phyloP scores from a whole-genome alignment of 345 rosid genomes.

The Physaria fendleri region DNA sequence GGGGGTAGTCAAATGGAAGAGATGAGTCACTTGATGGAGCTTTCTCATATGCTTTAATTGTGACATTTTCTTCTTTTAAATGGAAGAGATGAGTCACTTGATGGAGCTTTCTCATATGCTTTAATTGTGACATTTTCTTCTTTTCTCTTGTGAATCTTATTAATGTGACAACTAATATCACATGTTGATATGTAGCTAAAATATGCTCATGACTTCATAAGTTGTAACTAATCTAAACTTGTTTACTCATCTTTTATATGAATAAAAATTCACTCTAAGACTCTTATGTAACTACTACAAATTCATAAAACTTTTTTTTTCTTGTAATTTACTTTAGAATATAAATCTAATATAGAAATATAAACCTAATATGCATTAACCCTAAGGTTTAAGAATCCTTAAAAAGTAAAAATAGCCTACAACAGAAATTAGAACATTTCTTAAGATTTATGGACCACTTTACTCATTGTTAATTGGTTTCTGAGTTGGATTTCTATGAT shows the following conservation, averaged over 20 bases:
- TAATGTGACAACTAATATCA: conserved; percentile 21
- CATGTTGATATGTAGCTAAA: too few species aligned
- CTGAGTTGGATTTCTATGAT: too few species aligned
- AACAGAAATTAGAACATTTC: too few species aligned
- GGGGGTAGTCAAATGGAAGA: conserved; percentile 49
- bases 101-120: too few species aligned
- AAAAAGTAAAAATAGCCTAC: too few species aligned
- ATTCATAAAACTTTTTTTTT: neutral
- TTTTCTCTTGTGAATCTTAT: conserved; percentile 6
- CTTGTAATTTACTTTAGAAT: neutral
- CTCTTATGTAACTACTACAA: neutral
- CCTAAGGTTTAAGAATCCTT: neutral
- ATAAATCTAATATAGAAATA: neutral
- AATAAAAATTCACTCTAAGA: neutral
- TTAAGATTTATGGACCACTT: too few species aligned
- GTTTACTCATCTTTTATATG: conserved; percentile 5
- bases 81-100: too few species aligned
- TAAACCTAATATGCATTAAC: neutral
- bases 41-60: conserved; percentile 31
- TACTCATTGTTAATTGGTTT: too few species aligned
- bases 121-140: too few species aligned
- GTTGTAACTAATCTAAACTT: conserved; percentile 26
- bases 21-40: conserved; percentile 55
- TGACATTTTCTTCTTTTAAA: too few species aligned
- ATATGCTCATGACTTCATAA: conserved; percentile 21